Evolutionary conservation across 176 grass and related monocot species (phyloP).

Genomic region (Carex littledalei): DNA sequence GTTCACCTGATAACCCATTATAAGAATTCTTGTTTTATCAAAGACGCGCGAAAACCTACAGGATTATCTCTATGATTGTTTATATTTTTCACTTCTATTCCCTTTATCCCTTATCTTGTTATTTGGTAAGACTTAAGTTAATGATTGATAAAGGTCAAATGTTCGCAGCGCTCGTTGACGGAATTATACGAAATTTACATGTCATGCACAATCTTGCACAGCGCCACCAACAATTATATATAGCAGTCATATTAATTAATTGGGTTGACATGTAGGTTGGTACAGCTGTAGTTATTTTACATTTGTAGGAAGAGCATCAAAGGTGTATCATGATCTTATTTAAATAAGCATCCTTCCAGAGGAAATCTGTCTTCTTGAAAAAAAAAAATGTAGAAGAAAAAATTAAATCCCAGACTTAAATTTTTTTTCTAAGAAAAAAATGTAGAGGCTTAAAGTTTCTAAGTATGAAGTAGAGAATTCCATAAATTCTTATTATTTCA

Average conservation of each 20-base stretch:
- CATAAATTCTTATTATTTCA: too few species aligned
- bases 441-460: too few species aligned
- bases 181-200: background rate
- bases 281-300: background rate
- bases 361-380: too few species aligned
- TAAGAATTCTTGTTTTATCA: background rate
- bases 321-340: too few species aligned
- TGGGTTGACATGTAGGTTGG: background rate
- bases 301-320: background rate
- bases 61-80: background rate
- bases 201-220: background rate
- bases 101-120: background rate
- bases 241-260: background rate
- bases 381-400: too few species aligned
- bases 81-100: background rate
- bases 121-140: background rate
- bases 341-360: too few species aligned
- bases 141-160: conserved; percentile 13
- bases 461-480: too few species aligned
- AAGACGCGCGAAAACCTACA: background rate
- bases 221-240: background rate
- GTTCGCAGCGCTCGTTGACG: background rate
- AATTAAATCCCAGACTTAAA: too few species aligned
- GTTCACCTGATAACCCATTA: background rate
- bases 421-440: too few species aligned